Percentiles rank a stretch among this genome's conserved stretches.
Conservation (phyloP, 345 rosid genomes). For the Populus pruinosa region DNA sequence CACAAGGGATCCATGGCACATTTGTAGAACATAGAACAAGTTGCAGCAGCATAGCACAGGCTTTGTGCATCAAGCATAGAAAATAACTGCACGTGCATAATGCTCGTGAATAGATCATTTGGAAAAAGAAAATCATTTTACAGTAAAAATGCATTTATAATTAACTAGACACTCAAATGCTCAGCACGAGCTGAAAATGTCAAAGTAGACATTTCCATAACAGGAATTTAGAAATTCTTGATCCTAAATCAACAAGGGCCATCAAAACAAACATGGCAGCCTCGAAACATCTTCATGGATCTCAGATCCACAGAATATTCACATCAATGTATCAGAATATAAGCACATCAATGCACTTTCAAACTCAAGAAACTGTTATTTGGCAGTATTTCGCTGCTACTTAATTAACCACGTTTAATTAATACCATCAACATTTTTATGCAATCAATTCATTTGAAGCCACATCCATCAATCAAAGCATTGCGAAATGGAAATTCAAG, state of each 20-base stretch:
- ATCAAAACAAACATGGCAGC: not conserved
- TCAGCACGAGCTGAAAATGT: not conserved
- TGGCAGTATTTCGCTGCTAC: not conserved
- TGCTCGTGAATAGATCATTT: not conserved
- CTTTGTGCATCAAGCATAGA: conserved; percentile 86
- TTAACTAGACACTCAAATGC: not conserved
- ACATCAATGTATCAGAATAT: not conserved
- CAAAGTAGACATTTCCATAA: not conserved
- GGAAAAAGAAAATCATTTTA: not conserved
- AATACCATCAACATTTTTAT: not conserved
- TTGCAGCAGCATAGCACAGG: conserved; percentile 66
- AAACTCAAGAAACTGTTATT: not conserved
- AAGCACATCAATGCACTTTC: not conserved
- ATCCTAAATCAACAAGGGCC: not conserved
- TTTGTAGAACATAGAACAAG: conserved; percentile 74
- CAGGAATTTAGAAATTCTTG: not conserved
- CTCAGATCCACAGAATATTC: not conserved
- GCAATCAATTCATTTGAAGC: not conserved
- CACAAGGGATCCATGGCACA: conserved; percentile 84
- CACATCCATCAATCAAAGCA: not conserved
- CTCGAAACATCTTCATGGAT: not conserved
- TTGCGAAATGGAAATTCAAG: not conserved
- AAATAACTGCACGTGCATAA: conserved; percentile 46
- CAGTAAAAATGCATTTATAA: not conserved
- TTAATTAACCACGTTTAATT: not conserved